A percentile compares a stretch with the other conserved stretches of the same genome.
Evolutionary conservation across 208 protist species (phyloP).

Genomic region (Leishmania amazonensis): DNA sequence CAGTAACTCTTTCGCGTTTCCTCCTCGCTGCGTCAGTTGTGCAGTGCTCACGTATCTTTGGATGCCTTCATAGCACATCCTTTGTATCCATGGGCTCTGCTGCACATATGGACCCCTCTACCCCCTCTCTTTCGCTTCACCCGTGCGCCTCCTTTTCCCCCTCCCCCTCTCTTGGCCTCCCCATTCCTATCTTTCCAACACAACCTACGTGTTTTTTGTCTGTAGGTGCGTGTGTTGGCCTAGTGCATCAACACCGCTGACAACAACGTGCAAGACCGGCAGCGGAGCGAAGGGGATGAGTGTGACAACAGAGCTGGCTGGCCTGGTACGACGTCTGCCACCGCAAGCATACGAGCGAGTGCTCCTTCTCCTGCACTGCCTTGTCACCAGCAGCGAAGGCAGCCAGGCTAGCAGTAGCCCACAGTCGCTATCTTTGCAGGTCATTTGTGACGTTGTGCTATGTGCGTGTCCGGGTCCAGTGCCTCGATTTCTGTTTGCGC

Average conservation of each 20-base stretch:
- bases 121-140: neutral
- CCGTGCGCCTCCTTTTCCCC: neutral
- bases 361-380: conserved; percentile 32
- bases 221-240: neutral
- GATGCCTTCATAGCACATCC: neutral
- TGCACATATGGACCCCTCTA: neutral
- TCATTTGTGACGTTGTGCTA: conserved; percentile 31
- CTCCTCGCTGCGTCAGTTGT: neutral
- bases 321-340: conserved; percentile 46
- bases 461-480: conserved; percentile 35
- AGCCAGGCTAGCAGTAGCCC: neutral
- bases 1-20: neutral
- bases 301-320: conserved; percentile 28
- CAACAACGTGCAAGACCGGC: neutral
- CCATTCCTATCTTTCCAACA: neutral
- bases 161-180: neutral
- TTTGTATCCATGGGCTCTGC: neutral
- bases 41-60: neutral
- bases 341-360: conserved; percentile 28
- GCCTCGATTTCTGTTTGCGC: conserved; percentile 67
- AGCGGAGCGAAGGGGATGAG: conserved; percentile 20
- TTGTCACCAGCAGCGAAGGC: conserved; percentile 6
- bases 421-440: conserved; percentile 21
- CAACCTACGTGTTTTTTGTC: neutral
- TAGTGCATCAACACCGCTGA: neutral